Evolutionary conservation across 2,329 filamentous ascomycete species (phyloP), one percentile per base, ranked within the genome.

Genomic region (Celoporthe dispersa): DNA sequence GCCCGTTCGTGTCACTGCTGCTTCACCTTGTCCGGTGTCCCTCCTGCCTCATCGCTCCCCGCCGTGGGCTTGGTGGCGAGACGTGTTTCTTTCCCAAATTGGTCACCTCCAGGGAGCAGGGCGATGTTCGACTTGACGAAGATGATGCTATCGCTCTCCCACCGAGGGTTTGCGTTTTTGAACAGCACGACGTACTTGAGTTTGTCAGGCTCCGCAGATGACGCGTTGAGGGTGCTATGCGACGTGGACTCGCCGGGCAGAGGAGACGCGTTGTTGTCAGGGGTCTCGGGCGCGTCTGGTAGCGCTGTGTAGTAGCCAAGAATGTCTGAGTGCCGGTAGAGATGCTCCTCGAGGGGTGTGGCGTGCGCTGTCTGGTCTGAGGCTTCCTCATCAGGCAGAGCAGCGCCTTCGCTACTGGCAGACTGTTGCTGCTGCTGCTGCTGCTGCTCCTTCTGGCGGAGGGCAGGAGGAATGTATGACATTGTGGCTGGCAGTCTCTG

Each of bases 111-210:
- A 2, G 63, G 63, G 44, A 65, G 48, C 4, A 65, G 44, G 1
- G 6, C 1, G 9, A 65, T n/a, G n/a, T 51, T 65, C 6, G 63
- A 39, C 22, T 65, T 65, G 48, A 65, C 63, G 8, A 65, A 65
- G 33, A 65, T 65, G 9, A 65, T 65, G 31, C 63, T 48, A 11
- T 65, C 48, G 31, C 31, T 22, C 22, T 48, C 9, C 62, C 62
- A 64, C 9, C 62, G 62, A 22, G 62, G 62, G 28, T 64, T 64
- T n/a, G 62, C 62, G 41, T 35, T 41, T 16, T 37, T 64, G 62
- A 64, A 64, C 2, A 64, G 62, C 39, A 64, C 9, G 19, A 64
- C 62, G 41, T 64, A 64, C 28, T 64, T 64, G n/a, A 64, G 41
- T 16, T 35, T 51, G 37, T 22, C 41, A 14, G 25, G 39, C 14